phyloP scores from a whole-genome alignment of 345 rosid genomes.

The Passiflora organensis region DNA sequence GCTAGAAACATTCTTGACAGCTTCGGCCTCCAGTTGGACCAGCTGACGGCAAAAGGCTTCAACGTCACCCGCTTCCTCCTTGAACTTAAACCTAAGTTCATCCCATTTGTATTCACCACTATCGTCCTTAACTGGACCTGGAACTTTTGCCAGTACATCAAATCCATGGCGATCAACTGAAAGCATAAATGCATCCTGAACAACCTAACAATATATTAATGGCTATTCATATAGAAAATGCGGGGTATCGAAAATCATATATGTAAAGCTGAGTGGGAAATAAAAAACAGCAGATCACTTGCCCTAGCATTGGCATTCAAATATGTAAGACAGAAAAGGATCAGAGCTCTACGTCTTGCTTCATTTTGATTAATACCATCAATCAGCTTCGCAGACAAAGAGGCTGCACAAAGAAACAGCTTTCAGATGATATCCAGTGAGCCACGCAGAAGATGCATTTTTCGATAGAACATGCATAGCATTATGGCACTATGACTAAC shows the following conservation, averaged over 20 bases:
- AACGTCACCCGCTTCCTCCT: conserved; percentile 20
- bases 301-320: conserved; percentile 65
- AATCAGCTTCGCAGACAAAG: conserved; percentile 57
- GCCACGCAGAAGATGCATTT: too few species aligned
- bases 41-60: conserved; percentile 23
- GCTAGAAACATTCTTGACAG: conserved; percentile 15
- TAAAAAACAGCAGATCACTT: too few species aligned
- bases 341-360: conserved; percentile 70
- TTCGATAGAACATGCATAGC: not conserved
- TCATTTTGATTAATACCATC: conserved; percentile 84
- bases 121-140: not conserved
- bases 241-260: too few species aligned
- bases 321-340: conserved; percentile 69
- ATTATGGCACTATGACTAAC: not conserved
- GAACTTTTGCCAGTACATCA: conserved; percentile 19
- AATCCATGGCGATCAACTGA: conserved; percentile 26
- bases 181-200: conserved; percentile 17
- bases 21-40: conserved; percentile 23
- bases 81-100: conserved; percentile 20
- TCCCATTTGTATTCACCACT: conserved; percentile 20
- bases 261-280: too few species aligned
- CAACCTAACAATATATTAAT: not conserved
- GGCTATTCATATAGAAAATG: not conserved
- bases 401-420: conserved; percentile 40
- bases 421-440: conserved; percentile 2